Percentiles rank a stretch among this genome's conserved stretches.
Conservation (phyloP, 148 eudicot genomes). For the Dianthus caryophyllus region DNA sequence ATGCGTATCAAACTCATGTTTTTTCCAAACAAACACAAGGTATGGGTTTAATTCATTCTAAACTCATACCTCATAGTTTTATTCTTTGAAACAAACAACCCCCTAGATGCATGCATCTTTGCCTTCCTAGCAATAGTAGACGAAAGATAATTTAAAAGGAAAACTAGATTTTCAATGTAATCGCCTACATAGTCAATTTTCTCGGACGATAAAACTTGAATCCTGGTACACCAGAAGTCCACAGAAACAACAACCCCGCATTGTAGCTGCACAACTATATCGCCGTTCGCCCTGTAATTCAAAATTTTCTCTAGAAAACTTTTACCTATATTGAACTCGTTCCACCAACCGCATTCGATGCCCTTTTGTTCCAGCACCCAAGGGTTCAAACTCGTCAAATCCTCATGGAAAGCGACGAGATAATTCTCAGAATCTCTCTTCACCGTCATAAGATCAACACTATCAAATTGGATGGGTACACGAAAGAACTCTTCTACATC, state of each 20-base stretch:
- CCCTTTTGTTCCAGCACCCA: slow-evolving; percentile 1
- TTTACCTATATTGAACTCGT: background rate
- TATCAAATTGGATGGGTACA: no score
- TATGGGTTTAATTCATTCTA: no score
- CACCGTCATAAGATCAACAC: slow-evolving; percentile 1
- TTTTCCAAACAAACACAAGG: no score
- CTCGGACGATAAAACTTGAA: background rate
- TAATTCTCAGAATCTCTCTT: background rate
- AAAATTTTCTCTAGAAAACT: background rate
- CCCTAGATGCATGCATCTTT: no score
- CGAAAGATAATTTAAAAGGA: background rate
- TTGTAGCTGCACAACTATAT: background rate
- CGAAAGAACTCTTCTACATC: no score
- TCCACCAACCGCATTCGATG: background rate
- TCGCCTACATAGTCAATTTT: background rate
- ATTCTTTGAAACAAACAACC: no score
- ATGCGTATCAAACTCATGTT: no score
- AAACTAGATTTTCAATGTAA: background rate
- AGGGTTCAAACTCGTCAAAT: background rate
- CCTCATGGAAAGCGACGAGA: background rate
- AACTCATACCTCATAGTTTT: no score
- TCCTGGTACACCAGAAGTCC: background rate
- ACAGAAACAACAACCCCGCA: background rate
- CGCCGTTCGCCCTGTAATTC: background rate
- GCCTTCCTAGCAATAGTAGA: no score